phyloP scores from a whole-genome alignment of 1,139 yeast species.

The Pichiaceae sp. region DNA sequence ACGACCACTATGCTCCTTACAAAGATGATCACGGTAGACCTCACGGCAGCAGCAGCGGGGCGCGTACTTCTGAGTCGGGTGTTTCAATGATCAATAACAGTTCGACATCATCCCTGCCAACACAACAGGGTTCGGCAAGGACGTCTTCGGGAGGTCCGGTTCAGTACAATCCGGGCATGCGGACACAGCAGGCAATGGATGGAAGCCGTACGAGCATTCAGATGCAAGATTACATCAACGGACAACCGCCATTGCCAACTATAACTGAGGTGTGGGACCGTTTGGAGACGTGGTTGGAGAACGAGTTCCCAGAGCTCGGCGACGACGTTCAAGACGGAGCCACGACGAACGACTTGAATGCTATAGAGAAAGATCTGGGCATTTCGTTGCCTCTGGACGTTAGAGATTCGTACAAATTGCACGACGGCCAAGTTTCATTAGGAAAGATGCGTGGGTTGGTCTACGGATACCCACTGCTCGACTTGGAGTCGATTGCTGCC shows the following conservation, averaged over 20 bases:
- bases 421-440: constrained; percentile 76
- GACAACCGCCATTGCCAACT: constrained; percentile 67
- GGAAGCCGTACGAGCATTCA: constrained; percentile 26
- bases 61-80: constrained; percentile 16
- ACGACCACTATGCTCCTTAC: constrained; percentile 55
- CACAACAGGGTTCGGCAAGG: constrained; percentile 13
- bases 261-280: constrained; percentile 67
- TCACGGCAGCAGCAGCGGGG: neutral
- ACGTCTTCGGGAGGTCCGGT: constrained; percentile 24
- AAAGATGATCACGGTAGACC: constrained; percentile 12
- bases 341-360: constrained; percentile 68
- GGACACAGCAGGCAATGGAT: constrained; percentile 27
- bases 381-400: constrained; percentile 64
- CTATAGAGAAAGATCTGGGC: constrained; percentile 64
- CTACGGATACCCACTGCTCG: constrained; percentile 64
- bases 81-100: constrained; percentile 21
- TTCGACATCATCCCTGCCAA: constrained; percentile 21
- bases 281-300: constrained; percentile 66
- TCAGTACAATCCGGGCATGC: constrained; percentile 31
- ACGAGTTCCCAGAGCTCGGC: constrained; percentile 70
- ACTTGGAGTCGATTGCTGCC: constrained; percentile 60
- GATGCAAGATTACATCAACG: constrained; percentile 39
- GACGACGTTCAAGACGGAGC: constrained; percentile 67
- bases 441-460: constrained; percentile 56
- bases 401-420: constrained; percentile 64